Conservation (phyloP, 2,329 filamentous ascomycete genomes). For the Ophiosphaerella narmari region DNA sequence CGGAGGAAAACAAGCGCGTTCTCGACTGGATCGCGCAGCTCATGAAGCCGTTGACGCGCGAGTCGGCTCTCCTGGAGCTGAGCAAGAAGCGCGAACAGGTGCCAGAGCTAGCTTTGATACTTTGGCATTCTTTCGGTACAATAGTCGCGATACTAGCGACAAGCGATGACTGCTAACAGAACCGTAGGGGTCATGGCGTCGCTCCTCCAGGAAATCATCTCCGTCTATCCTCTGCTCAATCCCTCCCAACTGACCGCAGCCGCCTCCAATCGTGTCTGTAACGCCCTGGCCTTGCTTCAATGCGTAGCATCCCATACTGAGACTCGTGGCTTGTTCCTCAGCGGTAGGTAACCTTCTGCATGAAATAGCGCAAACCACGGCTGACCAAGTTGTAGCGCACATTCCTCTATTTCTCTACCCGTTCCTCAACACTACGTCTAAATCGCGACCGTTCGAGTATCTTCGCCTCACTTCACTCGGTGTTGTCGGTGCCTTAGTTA, state of each 20-base stretch:
- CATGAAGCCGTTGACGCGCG: slow-evolving; percentile 82
- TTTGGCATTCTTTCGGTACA: slow-evolving; percentile 97
- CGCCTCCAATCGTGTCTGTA: slow-evolving; percentile 97
- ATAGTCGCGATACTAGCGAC: too few relatives aligned
- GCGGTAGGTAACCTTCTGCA: slow-evolving; percentile 61
- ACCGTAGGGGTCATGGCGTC: slow-evolving; percentile 91
- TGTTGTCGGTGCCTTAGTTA: slow-evolving; percentile 94
- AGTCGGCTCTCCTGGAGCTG: slow-evolving; percentile 89
- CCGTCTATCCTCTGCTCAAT: slow-evolving; percentile 94
- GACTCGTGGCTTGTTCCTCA: slow-evolving; percentile 89
- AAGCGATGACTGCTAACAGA: slow-evolving; percentile 17
- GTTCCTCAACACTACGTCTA: slow-evolving; percentile 97
- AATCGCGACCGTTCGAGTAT: slow-evolving; percentile 96
- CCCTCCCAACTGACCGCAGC: slow-evolving; percentile 95
- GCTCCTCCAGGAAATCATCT: slow-evolving; percentile 96
- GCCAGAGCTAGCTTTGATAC: slow-evolving; percentile 89
- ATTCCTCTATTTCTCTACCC: slow-evolving; percentile 98
- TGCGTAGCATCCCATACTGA: slow-evolving; percentile 98
- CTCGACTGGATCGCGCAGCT: slow-evolving; percentile 91
- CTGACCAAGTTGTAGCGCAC: slow-evolving; percentile 66
- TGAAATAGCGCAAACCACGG: neutral
- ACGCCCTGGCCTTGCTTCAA: slow-evolving; percentile 91
- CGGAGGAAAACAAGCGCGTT: slow-evolving; percentile 91
- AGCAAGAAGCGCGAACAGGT: slow-evolving; percentile 99
- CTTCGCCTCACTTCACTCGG: slow-evolving; percentile 92